A percentile compares a stretch with the other conserved stretches of the same genome.
phyloP scores from a whole-genome alignment of 2,329 filamentous ascomycete genomes.

The Cercospora sp. region DNA sequence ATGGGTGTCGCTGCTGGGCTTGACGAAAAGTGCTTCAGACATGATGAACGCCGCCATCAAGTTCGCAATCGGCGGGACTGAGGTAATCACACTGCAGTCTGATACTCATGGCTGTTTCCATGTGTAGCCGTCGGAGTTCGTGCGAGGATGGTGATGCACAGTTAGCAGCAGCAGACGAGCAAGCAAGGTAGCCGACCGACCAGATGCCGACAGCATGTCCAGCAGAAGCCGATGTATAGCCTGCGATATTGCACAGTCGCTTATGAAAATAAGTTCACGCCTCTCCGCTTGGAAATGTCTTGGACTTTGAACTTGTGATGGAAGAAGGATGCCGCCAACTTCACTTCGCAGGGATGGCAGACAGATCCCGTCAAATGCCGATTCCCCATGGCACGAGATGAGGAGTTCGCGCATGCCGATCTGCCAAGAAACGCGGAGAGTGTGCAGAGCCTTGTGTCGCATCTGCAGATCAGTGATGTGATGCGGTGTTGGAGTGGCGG shows the following conservation, averaged over 20 bases:
- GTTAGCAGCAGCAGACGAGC: background rate
- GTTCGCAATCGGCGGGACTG: background rate
- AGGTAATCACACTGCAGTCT: background rate
- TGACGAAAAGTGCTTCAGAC: too few species aligned
- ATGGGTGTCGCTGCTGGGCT: too few species aligned
- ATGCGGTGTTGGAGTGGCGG: conserved; percentile 1
- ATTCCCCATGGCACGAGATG: background rate
- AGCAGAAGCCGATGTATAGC: background rate
- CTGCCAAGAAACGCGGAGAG: conserved; percentile 6
- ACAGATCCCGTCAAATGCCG: conserved; percentile 1
- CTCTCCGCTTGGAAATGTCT: background rate
- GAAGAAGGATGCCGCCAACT: background rate
- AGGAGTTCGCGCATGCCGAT: background rate
- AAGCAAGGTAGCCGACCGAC: background rate
- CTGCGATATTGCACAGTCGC: background rate
- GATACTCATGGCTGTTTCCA: background rate
- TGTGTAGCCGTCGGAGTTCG: background rate
- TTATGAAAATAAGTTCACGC: background rate
- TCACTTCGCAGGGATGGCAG: background rate
- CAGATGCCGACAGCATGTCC: background rate
- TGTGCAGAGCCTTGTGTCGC: background rate
- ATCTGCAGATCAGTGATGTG: conserved; percentile 6
- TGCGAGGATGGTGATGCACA: background rate
- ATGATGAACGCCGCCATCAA: background rate
- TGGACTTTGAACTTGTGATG: background rate